phyloP scores from a whole-genome alignment of 345 rosid genomes.

The Rhodomyrtus tomentosa region DNA sequence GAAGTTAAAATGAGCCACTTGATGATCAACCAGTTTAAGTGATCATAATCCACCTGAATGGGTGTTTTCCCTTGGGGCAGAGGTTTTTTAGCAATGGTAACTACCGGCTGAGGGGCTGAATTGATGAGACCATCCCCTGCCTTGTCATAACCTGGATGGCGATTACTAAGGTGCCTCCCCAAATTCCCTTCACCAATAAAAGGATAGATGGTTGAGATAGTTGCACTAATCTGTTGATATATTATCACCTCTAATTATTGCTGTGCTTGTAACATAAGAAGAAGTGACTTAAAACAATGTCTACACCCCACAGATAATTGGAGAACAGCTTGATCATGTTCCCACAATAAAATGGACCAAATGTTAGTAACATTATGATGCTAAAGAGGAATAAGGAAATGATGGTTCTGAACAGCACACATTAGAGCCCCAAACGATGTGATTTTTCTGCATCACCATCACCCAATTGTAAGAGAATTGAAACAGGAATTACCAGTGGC shows the following conservation, averaged over 20 bases:
- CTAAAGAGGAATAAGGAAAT: background rate
- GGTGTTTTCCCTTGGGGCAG: slow-evolving; percentile 35
- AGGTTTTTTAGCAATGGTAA: slow-evolving; percentile 36
- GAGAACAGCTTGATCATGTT: background rate
- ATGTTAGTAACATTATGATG: background rate
- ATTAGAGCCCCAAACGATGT: background rate
- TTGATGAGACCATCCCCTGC: slow-evolving; percentile 34
- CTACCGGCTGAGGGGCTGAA: slow-evolving; percentile 29
- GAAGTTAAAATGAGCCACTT: slow-evolving; percentile 77
- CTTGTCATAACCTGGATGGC: slow-evolving; percentile 93
- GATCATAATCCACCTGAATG: slow-evolving; percentile 67
- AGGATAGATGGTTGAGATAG: background rate
- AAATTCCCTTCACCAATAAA: slow-evolving; percentile 49
- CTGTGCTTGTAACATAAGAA: background rate
- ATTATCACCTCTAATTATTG: background rate
- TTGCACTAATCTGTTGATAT: background rate
- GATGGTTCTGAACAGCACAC: background rate
- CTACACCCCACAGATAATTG: background rate
- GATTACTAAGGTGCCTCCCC: slow-evolving; percentile 83
- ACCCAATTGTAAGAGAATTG: background rate
- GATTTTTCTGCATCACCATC: background rate
- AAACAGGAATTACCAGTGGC: slow-evolving; percentile 57
- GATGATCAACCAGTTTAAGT: slow-evolving; percentile 83
- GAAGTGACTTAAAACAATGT: background rate
- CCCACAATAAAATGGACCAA: background rate